A percentile compares a stretch with the other conserved stretches of the same genome.
Evolutionary conservation across 805 yeast species (phyloP).

Genomic region (Zygotorulaspora sp.): DNA sequence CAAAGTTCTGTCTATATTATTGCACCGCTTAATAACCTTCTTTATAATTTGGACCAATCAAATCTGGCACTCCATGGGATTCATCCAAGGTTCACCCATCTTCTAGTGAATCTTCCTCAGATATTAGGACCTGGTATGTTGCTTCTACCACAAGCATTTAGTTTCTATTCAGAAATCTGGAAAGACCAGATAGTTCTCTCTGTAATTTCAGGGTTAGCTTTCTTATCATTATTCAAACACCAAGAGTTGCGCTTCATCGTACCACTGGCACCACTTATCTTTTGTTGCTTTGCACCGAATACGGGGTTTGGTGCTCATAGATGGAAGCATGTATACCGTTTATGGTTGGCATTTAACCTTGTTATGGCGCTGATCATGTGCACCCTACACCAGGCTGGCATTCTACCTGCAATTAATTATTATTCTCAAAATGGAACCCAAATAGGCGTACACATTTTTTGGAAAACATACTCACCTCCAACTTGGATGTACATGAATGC

Average conservation of each 20-base stretch:
- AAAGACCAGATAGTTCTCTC: slow-evolving; percentile 51
- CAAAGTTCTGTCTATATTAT: slow-evolving; percentile 36
- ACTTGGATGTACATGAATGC: slow-evolving; percentile 59
- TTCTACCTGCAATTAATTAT: slow-evolving; percentile 49
- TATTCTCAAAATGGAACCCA: neutral
- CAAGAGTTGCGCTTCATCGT: slow-evolving; percentile 87
- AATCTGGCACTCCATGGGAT: slow-evolving; percentile 78
- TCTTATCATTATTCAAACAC: slow-evolving; percentile 75
- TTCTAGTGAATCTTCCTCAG: slow-evolving; percentile 71
- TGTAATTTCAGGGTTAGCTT: slow-evolving; percentile 53
- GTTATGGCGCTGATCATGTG: slow-evolving; percentile 67
- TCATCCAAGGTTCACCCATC: slow-evolving; percentile 73
- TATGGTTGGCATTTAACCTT: slow-evolving; percentile 65
- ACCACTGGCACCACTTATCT: slow-evolving; percentile 70
- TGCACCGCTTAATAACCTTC: slow-evolving; percentile 72
- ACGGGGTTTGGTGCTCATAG: slow-evolving; percentile 20
- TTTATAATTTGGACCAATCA: slow-evolving; percentile 55
- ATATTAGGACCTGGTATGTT: slow-evolving; percentile 75
- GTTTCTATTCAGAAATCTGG: slow-evolving; percentile 1
- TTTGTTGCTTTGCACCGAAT: slow-evolving; percentile 48
- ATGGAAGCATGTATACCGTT: slow-evolving; percentile 19
- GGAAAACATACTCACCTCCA: slow-evolving; percentile 95
- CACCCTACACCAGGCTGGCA: slow-evolving; percentile 83
- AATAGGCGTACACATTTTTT: slow-evolving; percentile 59
- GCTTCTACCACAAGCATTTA: slow-evolving; percentile 31